Evolutionary conservation across 495 filamentous ascomycete genomes (phyloP), one percentile per base, ranked within the genome.

Genomic region (Immersiella caudata): DNA sequence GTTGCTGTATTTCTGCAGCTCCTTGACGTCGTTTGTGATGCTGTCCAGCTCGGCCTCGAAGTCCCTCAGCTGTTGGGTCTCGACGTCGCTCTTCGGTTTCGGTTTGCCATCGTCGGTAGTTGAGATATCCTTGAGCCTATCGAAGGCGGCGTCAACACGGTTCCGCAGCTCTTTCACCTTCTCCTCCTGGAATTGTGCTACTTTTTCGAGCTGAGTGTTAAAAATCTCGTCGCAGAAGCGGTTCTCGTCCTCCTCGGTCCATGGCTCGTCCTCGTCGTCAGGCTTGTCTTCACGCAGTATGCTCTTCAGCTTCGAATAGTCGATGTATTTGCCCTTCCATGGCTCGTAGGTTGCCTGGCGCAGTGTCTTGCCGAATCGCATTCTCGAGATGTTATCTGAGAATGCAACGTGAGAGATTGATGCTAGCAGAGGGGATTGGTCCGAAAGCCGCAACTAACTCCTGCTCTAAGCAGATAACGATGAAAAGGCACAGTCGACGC

Each of bases 171-270:
- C 83, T 73, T 89, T 82, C 64, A 89, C 86, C 58, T 87, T 95
- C 62, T 90, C 86, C 36, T 84, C 84, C 76, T 97, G 95, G 79
- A 98, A 99, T 50, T 86, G 81, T 73, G 94, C 89, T 68, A 98
- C 95, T 81, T 98, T 98, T 71, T 98, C 94, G 73, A 99, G 83
- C 80, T 99, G 93, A 6, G 90, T 88, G 76, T 97, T 99, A 73
- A 97, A 84, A 61, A 97, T 80, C 83, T 97, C 95, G 73, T 97
- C 93, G 71, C 96, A 94, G 78, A 99, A 99, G 12, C 83, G 83
- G 67, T 90, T 90, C 82, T 98, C 95, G 79, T 99, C 95, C n/a
- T 93, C 88, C 67, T 97, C 93, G 36, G 96, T 98, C 95, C 95
- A 99, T 40, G 79, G 81, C 71, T 79, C 76, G 67, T 84, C 80